Base-by-base conservation (phyloP, 2,329 filamentous ascomycete species). In the Onygenales sp. region DNA sequence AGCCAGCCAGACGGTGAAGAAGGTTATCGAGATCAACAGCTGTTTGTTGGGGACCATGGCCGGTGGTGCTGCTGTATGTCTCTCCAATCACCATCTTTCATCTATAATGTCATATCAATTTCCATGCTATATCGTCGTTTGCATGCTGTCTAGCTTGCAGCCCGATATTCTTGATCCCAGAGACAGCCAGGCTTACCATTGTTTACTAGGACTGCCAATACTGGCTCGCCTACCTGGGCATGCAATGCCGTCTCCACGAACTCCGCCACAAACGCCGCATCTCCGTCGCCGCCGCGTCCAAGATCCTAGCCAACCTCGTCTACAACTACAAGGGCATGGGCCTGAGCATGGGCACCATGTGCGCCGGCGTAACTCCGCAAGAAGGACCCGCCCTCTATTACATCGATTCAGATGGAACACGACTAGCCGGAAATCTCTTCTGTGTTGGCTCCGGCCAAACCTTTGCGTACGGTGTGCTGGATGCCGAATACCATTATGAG, bases 281-380 rank as follows among this genome's bases (percentile, higher is more conserved):
- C 78, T 93, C 89, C 57, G 93, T 98, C 60, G 92, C 93, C 45
- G 93, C 93, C 46, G 93, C 93, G 52, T 94, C 87, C 69, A 98
- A 98, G 82, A 96, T 98, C 71, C 87, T 98, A 63, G 89, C 93
- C 69, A 98, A 98, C 78, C 79, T 98, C 63, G 91, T 96, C 66
- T 98, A 97, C 80, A 85, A 85, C 64, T 98, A 98, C 84, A 98
- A 98, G 78, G 91, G 91, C 67, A 95, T 95, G 89, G 93, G 93
- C 39, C 77, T 98, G 65, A 95, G 89, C 70, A 98, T 98, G 93
- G 93, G 93, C 63, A 98, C 93, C 67, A 98, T 98, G 93, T 95
- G 93, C 73, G 92, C 93, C 38, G 93, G 93, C 66, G 93, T 98
- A 61, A 93, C 93, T 59, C 83, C 84, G 61, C 85, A 90, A 72